Evolutionary conservation across 176 grass and related monocot genomes (phyloP), one percentile per base, ranked within the genome.

Genomic region (Hsuehochloa calcarea): DNA sequence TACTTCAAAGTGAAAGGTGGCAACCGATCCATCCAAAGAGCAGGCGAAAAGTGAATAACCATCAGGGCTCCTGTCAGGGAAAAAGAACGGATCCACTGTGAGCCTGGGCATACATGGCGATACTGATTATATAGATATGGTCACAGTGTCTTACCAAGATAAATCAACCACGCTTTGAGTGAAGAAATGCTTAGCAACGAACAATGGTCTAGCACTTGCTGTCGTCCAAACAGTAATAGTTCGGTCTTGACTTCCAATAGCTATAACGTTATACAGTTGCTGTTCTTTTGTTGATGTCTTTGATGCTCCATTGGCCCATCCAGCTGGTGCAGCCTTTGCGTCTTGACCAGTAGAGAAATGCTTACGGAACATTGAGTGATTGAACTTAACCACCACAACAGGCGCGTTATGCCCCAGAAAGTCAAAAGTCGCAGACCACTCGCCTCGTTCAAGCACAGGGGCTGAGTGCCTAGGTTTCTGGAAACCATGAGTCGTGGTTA

Each of bases 171-270:
- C 96, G 9, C 93, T 99, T 87, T 99, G 96, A 34, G 91, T 84
- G 78, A 99, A 99, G 77, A 96, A 99, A 88, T 99, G 93, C 65
- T 99, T 99, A 6, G 96, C 96, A 75, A 99, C 96, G 89, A 99
- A 99, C 26, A 99, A 85, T 69, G 96, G 96, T 0, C 96, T 83
- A 19, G 93, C 90, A 87, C 96, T 95, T 7, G 96, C 93, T 81
- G 96, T 99, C 3, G 96, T 99, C 96, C 96, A 99, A 38, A 99
- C 93, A 67, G 96, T 99, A 74, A 99, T 96, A 27, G 96, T 99
- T 65, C 96, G 87, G 84, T 99, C 96, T 81, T 99, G 96, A 85
- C 96, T 99, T 73, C 96, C 96, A 79, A 96, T 99, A 83, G 96
- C 96, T 89, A 99, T 99, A 64, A 99, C 84, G 66, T 99, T 99